Evolutionary conservation across 2,329 filamentous ascomycete species (phyloP), one percentile per base, ranked within the genome.

Genomic region (Xylogone sp.): DNA sequence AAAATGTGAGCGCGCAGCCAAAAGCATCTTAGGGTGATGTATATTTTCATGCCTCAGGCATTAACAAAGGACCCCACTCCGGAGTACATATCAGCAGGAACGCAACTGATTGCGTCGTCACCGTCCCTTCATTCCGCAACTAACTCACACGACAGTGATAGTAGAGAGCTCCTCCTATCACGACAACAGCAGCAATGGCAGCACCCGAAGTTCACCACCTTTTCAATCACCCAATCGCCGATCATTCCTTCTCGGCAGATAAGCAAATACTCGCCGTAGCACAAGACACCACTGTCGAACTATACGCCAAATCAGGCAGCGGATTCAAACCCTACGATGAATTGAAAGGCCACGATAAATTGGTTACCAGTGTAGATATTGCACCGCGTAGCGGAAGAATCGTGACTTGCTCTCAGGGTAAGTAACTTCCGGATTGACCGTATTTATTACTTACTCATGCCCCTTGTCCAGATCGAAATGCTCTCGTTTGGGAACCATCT

Each of bases 101-200:
- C 24, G 10, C 24, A 27, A 27, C 24, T 27, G 39, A 31, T 22
- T 42, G 42, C 48, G 39, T 53, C 52, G 31, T 34, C 48, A 49
- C 43, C 49, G 48, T 43, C 27, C 34, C 48, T 43, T 39, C 42
- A 49, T 31, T 24, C 48, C 31, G 42, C 29, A 45, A 43, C 49
- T 51, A 22, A 21, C 46, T 21, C 46, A 52, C 48, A 51, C 46
- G 51, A 56, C 47, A 44, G 76, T 82, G 88, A 81, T 94, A 97
- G 94, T 97, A 87, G 94, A 97, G 94, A 96, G 90, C 83, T 89
- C 77, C 90, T 95, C 90, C 90, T 94, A 90, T 88, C 86, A 78
- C 75, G 52, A 52, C 48, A 53, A 31, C 49, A 46, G 48, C 18
- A 69, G 79, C 49, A 54, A 97, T 97, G 93, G 78, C 89, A 50